Base-by-base conservation (phyloP, 106 monocot genomes). In the Ottelia alismoides region DNA sequence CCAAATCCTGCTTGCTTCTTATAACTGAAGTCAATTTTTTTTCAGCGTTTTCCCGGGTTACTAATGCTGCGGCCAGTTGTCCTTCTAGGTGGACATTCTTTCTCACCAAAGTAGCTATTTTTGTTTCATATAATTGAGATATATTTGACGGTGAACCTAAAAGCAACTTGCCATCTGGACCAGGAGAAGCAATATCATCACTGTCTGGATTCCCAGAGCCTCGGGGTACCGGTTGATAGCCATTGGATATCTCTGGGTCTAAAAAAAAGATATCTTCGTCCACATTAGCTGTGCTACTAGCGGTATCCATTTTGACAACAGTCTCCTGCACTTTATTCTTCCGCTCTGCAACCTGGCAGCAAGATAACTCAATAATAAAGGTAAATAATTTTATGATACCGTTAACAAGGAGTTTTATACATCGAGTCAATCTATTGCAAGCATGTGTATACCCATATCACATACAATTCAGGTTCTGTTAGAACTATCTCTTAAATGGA, bases 71-170 rank as follows among this genome's bases (percentile, higher is more conserved):
- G 16, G 73, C 61, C 47, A 98, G 50, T 60, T 89, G 82, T 49
- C 61, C 78, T 71, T 82, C 77, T 20, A 89, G 68, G 31, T 57
- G 30, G 27, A 45, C 31, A 63, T 85, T 98, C 53, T 70, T 82
- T 53, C 57, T 71, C 3, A 52, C 70, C 51, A 85, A 60, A 56
- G 44, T 61, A 11, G 76, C 51, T 40, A 89, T 72, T 47, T 79
- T 98, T 18, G 76, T 50, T 52, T 98, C 82, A 50, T 82, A 77
- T 11, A 73, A 30, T 53, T 82, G 76, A 55, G 67, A 64, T 1
- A 74, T 66, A 56, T 79, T 76, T 21, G 81, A 71, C 25, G 84
- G 54, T 30, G 65, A 72, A 49, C 74, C 61, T n/a, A 57, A 43
- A 44, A 29, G 17, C 22, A 71, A 29, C 52, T 66, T 71, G 3